Base-by-base conservation (phyloP, 441 rosid species). In the Populus hybrid region DNA sequence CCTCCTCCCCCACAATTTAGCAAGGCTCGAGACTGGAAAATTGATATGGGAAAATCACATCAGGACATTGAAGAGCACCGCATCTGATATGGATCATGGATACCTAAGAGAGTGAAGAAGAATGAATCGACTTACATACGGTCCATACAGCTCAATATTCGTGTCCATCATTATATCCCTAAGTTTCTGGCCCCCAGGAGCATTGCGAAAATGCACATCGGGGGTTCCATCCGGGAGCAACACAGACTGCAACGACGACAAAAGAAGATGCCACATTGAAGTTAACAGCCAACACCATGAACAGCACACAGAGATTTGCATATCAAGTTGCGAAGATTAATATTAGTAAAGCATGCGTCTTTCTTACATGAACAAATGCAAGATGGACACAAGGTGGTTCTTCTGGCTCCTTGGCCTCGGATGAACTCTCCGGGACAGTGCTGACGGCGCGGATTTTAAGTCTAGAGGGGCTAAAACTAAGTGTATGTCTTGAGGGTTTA, bases 1-100 rank as follows among this genome's bases (percentile, higher is more conserved):
- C 98, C 98, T 78, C 90, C 97, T 32, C 98, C 98, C 32, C 89
- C 97, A 81, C 98, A 94, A 75, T 94, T 94, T 69, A 85, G 78
- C 85, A 94, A 80, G 28, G 93, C 86, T 79, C 85, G 88, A 71
- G 70, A 82, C 98, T 92, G 96, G 23, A 35, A 83, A 77, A 7
- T 59, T 21, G 61, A 28, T 5, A 28, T 9, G 16, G 14, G 53
- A 46, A 46, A 46, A 46, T 12, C 53, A 12, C 5, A 4, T 46
- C 18, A 46, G 53, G 18, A 46, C 53, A 46, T 14, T 11, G 18
- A 46, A 46, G 12, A 3, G 53, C 18, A 46, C 6, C 19, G 3
- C 6, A 14, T 12, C 12, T 46, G 53, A 40, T 10, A 40, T 10
- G 14, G 46, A 23, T 2, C 12, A 14, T 24, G 40, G 9, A 38